A percentile compares a stretch with the other conserved stretches of the same genome.
These are phyloP conservation scores for Pelargonium australe DNA, from an alignment of 441 rosid species.

Conservation along the genomic window DNA sequence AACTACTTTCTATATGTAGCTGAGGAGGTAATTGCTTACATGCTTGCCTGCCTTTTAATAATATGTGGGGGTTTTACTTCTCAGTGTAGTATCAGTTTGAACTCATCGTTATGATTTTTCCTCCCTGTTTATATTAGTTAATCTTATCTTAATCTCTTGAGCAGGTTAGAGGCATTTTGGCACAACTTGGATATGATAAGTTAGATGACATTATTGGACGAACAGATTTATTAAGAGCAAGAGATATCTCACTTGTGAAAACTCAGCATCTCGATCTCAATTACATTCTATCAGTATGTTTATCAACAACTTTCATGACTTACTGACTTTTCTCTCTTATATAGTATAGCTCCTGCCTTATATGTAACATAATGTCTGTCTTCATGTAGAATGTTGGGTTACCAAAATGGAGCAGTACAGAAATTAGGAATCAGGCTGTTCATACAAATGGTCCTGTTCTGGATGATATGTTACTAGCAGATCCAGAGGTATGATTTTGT, in stretches of 20 bases:
- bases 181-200: conserved; percentile 81
- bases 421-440: conserved; percentile 80
- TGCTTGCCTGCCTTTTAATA: conserved; percentile 12
- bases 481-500: conserved; percentile 58
- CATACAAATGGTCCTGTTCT: conserved; percentile 85
- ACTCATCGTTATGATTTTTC: background rate
- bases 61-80: conserved; percentile 1
- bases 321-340: background rate
- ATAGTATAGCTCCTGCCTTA: background rate
- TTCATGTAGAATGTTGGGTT: conserved; percentile 63
- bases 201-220: conserved; percentile 88
- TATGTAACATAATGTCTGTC: conserved; percentile 16
- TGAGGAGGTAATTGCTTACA: conserved; percentile 68
- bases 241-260: conserved; percentile 90
- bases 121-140: conserved; percentile 6
- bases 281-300: conserved; percentile 71
- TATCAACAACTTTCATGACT: conserved; percentile 9
- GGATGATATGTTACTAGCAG: conserved; percentile 72
- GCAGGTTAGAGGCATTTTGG: conserved; percentile 91
- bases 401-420: conserved; percentile 83
- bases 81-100: conserved; percentile 7
- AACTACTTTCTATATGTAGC: conserved; percentile 92
- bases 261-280: conserved; percentile 93
- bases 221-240: conserved; percentile 61
- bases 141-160: conserved; percentile 16